Evolutionary conservation across 768 basidiomycete species (phyloP).

Genomic region (Gloeopeniophorella convolvens): DNA sequence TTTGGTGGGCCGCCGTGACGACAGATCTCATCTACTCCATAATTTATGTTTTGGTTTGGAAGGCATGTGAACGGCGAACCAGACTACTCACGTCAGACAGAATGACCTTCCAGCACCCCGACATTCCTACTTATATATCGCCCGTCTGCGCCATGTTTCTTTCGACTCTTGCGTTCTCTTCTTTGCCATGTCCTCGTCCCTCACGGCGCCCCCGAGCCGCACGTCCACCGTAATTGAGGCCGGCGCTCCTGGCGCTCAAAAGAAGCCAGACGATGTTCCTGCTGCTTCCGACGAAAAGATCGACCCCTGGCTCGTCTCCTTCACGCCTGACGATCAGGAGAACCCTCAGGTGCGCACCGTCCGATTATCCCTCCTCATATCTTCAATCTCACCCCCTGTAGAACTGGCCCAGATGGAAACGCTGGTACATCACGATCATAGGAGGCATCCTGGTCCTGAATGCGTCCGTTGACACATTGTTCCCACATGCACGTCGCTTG

Average conservation of each 20-base stretch:
- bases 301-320: constrained; percentile 19
- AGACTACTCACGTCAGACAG: constrained; percentile 7
- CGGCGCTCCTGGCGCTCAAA: not conserved
- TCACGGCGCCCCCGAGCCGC: constrained; percentile 2
- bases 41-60: no score
- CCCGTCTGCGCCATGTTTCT: not conserved
- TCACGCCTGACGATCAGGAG: constrained; percentile 4
- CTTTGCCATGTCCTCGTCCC: constrained; percentile 6
- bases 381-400: constrained; percentile 21
- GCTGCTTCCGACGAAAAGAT: not conserved
- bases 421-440: constrained; percentile 48
- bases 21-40: no score
- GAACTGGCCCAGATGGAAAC: constrained; percentile 42
- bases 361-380: constrained; percentile 3
- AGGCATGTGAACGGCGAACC: no score
- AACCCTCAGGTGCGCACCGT: constrained; percentile 14
- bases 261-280: not conserved
- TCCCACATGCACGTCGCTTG: not conserved
- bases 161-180: not conserved
- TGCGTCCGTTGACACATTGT: constrained; percentile 35
- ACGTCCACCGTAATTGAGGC: constrained; percentile 8
- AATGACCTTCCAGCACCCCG: constrained; percentile 7
- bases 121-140: not conserved
- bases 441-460: constrained; percentile 48
- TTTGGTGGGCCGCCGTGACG: no score